phyloP scores from a whole-genome alignment of 1,139 yeast genomes.

The Geotrichum phurueaensis region DNA sequence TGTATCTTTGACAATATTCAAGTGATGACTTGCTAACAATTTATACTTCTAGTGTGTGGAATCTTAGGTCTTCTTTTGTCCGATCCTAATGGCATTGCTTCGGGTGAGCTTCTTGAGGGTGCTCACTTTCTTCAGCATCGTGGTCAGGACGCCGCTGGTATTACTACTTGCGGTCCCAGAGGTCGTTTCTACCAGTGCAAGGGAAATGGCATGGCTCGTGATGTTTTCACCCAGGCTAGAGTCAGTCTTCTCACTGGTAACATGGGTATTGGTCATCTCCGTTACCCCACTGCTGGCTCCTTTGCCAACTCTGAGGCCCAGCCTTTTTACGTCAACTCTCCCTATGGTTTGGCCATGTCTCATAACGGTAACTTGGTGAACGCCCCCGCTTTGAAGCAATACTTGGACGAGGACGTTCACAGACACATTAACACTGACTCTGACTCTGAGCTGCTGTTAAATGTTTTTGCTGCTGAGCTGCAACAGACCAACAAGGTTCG shows the following conservation, averaged over 20 bases:
- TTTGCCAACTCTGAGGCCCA: slow-evolving; percentile 96
- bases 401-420: slow-evolving; percentile 89
- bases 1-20: background rate
- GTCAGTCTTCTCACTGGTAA: slow-evolving; percentile 79
- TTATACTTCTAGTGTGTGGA: slow-evolving; percentile 62
- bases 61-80: slow-evolving; percentile 82
- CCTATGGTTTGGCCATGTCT: slow-evolving; percentile 83
- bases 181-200: slow-evolving; percentile 96
- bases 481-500: slow-evolving; percentile 90
- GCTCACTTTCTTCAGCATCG: slow-evolving; percentile 92
- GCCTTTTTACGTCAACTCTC: slow-evolving; percentile 96
- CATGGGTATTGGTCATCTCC: slow-evolving; percentile 90
- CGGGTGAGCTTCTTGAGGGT: slow-evolving; percentile 88
- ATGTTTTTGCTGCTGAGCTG: slow-evolving; percentile 85
- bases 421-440: slow-evolving; percentile 96
- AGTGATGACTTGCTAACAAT: background rate
- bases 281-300: slow-evolving; percentile 99
- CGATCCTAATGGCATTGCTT: slow-evolving; percentile 65
- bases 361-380: slow-evolving; percentile 96
- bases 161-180: slow-evolving; percentile 88
- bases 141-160: slow-evolving; percentile 99
- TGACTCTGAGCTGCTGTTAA: slow-evolving; percentile 84
- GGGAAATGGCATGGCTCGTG: slow-evolving; percentile 98
- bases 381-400: slow-evolving; percentile 65
- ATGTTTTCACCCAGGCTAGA: slow-evolving; percentile 82